Evolutionary conservation across 208 protist genomes (phyloP).

Genomic region (Acanthamoeba sp.): DNA sequence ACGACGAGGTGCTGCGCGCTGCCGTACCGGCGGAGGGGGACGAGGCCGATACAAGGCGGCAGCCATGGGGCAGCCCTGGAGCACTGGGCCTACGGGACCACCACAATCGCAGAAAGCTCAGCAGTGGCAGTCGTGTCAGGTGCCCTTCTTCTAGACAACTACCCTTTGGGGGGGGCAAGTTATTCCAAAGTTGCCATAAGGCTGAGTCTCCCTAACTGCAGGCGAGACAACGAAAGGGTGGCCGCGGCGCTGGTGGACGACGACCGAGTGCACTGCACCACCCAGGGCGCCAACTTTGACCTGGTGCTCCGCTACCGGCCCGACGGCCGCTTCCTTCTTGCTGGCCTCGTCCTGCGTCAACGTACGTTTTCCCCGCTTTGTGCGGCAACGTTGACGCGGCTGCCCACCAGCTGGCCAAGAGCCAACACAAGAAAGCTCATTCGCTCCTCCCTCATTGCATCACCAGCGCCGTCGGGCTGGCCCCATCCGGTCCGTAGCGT

Average conservation of each 20-base stretch:
- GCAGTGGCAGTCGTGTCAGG: neutral
- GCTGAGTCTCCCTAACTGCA: too few relatives aligned
- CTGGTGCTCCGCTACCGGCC: neutral
- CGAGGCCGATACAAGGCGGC: neutral
- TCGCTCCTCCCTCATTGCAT: neutral
- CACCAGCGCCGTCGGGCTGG: neutral
- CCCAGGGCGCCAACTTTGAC: neutral
- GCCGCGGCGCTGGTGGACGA: neutral
- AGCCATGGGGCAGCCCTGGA: too few relatives aligned
- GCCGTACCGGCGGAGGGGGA: neutral
- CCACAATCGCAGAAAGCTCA: neutral
- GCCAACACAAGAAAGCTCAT: too few relatives aligned
- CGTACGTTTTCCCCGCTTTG: too few relatives aligned
- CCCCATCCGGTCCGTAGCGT: neutral
- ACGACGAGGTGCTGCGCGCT: neutral
- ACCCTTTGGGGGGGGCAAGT: too few relatives aligned
- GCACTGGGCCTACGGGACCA: neutral
- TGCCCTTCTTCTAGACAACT: too few relatives aligned
- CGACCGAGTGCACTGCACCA: neutral
- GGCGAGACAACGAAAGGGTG: neutral
- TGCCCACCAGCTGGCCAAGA: too few relatives aligned
- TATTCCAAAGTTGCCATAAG: too few relatives aligned
- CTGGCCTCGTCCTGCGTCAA: neutral
- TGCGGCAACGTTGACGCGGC: too few relatives aligned
- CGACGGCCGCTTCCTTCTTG: neutral